Conservation (phyloP, 495 filamentous ascomycete species). For the Amniculicola lignicola region DNA sequence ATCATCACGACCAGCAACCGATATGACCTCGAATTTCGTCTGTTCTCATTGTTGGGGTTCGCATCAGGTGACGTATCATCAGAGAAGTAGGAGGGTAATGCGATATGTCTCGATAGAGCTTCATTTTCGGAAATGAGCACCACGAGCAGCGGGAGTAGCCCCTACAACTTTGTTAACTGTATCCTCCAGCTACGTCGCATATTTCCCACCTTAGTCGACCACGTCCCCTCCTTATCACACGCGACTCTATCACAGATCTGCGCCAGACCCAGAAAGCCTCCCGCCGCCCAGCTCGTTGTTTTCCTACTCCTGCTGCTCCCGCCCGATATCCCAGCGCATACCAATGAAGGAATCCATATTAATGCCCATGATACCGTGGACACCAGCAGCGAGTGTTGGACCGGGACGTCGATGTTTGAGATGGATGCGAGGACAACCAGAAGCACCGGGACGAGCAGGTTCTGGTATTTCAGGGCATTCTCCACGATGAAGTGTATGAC, state of each 20-base stretch:
- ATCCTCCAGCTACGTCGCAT: too few relatives aligned
- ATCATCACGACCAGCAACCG: constrained; percentile 20
- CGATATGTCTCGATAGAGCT: constrained; percentile 5
- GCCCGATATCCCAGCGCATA: constrained; percentile 24
- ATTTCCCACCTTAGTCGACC: constrained; percentile 39
- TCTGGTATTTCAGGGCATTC: constrained; percentile 20
- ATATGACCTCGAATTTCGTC: constrained; percentile 2
- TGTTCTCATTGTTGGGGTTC: constrained; percentile 1
- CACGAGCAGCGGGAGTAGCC: constrained; percentile 20
- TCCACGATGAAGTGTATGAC: constrained; percentile 18
- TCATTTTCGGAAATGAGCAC: constrained; percentile 27
- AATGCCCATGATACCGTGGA: constrained; percentile 36
- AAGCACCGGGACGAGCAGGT: constrained; percentile 21
- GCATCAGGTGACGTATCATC: constrained; percentile 6
- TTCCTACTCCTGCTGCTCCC: constrained; percentile 16
- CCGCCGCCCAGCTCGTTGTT: constrained; percentile 34
- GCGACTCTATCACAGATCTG: constrained; percentile 37
- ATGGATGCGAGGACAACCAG: constrained; percentile 32
- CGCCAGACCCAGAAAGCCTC: constrained; percentile 37
- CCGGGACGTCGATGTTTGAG: constrained; percentile 31
- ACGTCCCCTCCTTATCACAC: constrained; percentile 34
- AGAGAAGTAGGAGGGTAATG: constrained; percentile 3
- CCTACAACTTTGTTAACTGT: constrained; percentile 7
- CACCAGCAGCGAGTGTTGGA: constrained; percentile 39
- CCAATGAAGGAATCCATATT: constrained; percentile 33